Conservation (phyloP, 768 basidiomycete species). For the Cystofilobasidium bisporidii region DNA sequence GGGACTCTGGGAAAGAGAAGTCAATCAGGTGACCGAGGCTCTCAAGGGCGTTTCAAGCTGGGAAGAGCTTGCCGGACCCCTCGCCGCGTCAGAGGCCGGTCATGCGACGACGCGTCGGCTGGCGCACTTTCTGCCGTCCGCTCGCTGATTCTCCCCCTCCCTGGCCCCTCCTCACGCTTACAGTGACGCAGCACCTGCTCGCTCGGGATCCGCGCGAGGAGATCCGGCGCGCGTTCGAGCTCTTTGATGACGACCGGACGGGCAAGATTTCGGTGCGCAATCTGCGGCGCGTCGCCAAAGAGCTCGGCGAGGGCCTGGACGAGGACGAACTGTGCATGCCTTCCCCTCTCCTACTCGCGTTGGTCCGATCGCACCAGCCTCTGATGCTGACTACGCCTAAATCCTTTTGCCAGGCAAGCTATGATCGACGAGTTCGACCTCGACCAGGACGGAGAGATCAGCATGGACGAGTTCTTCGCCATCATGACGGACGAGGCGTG, state of each 20-base stretch:
- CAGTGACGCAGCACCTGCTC: slow-evolving; percentile 90
- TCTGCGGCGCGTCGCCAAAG: slow-evolving; percentile 84
- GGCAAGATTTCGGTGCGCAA: slow-evolving; percentile 89
- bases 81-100: no score
- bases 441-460: slow-evolving; percentile 96
- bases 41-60: no score
- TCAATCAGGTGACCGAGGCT: no score
- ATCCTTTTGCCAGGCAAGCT: slow-evolving; percentile 61
- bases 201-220: slow-evolving; percentile 94
- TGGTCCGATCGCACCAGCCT: no score
- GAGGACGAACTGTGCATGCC: slow-evolving; percentile 86
- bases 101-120: no score
- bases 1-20: no score
- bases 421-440: slow-evolving; percentile 99
- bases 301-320: slow-evolving; percentile 87
- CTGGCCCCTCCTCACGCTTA: no score
- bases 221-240: slow-evolving; percentile 85
- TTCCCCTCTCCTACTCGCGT: not conserved
- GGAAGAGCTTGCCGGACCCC: no score
- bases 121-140: no score
- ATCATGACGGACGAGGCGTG: slow-evolving; percentile 85
- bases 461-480: slow-evolving; percentile 87
- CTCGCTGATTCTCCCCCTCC: no score
- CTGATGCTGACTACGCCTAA: no score
- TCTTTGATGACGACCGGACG: slow-evolving; percentile 92